phyloP scores from a whole-genome alignment of 805 yeast species.

The Danielozyma ontarioensis region DNA sequence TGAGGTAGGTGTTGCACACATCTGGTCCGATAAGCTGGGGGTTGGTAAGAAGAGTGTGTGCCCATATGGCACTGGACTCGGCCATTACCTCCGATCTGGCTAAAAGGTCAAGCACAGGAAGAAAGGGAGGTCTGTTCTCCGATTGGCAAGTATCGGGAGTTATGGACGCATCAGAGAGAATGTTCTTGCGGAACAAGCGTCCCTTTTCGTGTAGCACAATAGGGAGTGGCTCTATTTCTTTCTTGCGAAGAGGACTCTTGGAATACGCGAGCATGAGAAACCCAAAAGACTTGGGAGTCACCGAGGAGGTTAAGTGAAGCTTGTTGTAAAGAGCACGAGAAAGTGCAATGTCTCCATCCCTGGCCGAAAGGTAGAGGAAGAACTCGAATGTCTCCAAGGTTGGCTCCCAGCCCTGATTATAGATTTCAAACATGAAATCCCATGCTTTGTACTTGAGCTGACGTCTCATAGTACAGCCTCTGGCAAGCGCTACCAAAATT shows the following conservation, averaged over 20 bases:
- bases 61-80: conserved; percentile 78
- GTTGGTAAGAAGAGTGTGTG: conserved; percentile 39
- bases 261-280: conserved; percentile 48
- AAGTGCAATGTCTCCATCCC: conserved; percentile 71
- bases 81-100: conserved; percentile 45
- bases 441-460: conserved; percentile 59
- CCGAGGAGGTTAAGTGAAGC: conserved; percentile 31
- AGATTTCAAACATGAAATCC: conserved; percentile 67
- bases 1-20: conserved; percentile 48
- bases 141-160: conserved; percentile 10
- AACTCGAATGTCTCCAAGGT: conserved; percentile 51
- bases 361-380: conserved; percentile 72
- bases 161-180: conserved; percentile 39
- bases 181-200: conserved; percentile 39
- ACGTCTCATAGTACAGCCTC: conserved; percentile 57
- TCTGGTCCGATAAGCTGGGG: conserved; percentile 41
- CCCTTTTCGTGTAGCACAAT: conserved; percentile 43
- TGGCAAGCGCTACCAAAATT: conserved; percentile 52
- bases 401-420: conserved; percentile 40
- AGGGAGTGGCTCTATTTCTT: conserved; percentile 21
- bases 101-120: conserved; percentile 50
- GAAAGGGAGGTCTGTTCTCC: conserved; percentile 80
- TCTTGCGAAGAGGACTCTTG: conserved; percentile 20
- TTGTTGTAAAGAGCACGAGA: conserved; percentile 62
- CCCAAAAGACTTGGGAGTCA: conserved; percentile 37